Percentiles rank a stretch among this genome's conserved stretches.
Evolutionary conservation across 2,329 filamentous ascomycete genomes (phyloP).

Genomic region (Thelonectria discophora): DNA sequence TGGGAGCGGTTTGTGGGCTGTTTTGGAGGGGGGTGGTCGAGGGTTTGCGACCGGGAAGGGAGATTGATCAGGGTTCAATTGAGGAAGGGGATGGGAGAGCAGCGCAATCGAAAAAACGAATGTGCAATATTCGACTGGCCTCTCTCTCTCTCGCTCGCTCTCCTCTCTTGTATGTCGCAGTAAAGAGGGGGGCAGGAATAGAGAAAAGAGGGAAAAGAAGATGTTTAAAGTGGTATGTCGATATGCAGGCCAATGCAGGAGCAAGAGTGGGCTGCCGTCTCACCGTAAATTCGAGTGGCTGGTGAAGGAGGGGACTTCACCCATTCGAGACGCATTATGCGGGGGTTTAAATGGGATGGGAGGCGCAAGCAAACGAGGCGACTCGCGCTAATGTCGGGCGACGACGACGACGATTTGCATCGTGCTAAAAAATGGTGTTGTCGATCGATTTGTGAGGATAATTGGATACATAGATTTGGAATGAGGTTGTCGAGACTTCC

Average conservation of each 20-base stretch:
- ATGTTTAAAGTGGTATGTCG: conserved; percentile 16
- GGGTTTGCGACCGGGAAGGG: conserved; percentile 1
- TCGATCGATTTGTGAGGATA: background rate
- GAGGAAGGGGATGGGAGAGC: background rate
- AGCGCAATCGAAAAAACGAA: background rate
- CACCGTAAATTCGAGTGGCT: conserved; percentile 47
- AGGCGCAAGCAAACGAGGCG: background rate
- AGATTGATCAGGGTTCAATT: background rate
- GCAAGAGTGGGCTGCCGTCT: conserved; percentile 16
- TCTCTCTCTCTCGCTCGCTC: conserved; percentile 7
- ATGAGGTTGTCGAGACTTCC: no score
- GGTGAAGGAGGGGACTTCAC: conserved; percentile 23
- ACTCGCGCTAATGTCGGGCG: background rate
- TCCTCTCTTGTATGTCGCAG: background rate
- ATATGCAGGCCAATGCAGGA: conserved; percentile 21
- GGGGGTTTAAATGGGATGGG: conserved; percentile 4
- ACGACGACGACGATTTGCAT: background rate
- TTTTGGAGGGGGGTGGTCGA: background rate
- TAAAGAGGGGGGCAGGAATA: background rate
- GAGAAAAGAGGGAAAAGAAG: background rate
- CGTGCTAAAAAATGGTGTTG: background rate
- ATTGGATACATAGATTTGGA: background rate
- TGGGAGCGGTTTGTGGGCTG: background rate
- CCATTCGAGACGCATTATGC: background rate
- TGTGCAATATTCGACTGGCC: background rate